phyloP scores from a whole-genome alignment of 2,329 filamentous ascomycete genomes.

The Lomentospora prolificans region DNA sequence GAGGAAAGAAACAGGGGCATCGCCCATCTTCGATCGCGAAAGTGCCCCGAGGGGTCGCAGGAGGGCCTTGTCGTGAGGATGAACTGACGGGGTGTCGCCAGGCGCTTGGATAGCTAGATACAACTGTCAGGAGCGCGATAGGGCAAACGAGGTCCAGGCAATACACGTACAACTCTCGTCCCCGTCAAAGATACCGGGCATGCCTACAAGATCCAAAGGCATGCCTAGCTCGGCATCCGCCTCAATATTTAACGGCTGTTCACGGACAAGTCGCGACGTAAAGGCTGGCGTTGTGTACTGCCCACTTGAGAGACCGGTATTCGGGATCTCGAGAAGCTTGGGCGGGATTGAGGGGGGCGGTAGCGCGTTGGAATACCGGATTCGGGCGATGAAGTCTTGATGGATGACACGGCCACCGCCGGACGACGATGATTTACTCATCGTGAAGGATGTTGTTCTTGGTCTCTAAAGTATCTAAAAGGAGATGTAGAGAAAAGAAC shows the following conservation, averaged over 20 bases:
- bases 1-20: slow-evolving; percentile 81
- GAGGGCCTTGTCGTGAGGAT: slow-evolving; percentile 76
- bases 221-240: slow-evolving; percentile 96
- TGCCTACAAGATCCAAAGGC: slow-evolving; percentile 89
- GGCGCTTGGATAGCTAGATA: slow-evolving; percentile 69
- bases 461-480: background rate
- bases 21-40: slow-evolving; percentile 69
- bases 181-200: slow-evolving; percentile 89
- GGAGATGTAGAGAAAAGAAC: background rate
- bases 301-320: slow-evolving; percentile 74
- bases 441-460: background rate
- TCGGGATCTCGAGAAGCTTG: slow-evolving; percentile 94
- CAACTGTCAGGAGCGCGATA: background rate
- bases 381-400: slow-evolving; percentile 94
- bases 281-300: slow-evolving; percentile 89
- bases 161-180: slow-evolving; percentile 73
- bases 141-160: slow-evolving; percentile 1
- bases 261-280: slow-evolving; percentile 76
- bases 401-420: slow-evolving; percentile 55
- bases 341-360: slow-evolving; percentile 90
- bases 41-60: slow-evolving; percentile 76
- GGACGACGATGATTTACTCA: slow-evolving; percentile 16
- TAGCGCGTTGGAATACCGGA: slow-evolving; percentile 90
- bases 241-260: slow-evolving; percentile 93
- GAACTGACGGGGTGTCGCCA: slow-evolving; percentile 58